Evolutionary conservation across 1,284 basidiomycete species (phyloP).

Genomic region (Tilletia setariae): DNA sequence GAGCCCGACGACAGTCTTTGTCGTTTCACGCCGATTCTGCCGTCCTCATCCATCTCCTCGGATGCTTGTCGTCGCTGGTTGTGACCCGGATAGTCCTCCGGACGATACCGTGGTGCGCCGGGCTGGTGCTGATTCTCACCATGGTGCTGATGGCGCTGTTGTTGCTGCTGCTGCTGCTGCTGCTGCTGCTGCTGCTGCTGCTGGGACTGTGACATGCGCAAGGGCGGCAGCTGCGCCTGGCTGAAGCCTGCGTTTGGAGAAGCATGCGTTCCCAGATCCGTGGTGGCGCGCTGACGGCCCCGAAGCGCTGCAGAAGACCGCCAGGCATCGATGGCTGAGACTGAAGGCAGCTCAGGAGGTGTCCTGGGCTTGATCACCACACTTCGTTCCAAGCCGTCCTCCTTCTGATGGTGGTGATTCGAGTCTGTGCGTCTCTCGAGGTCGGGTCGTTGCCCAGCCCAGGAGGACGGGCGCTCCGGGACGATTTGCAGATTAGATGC

Average conservation of each 20-base stretch:
- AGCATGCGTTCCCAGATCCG: background rate
- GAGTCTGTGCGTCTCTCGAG: background rate
- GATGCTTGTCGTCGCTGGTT: too few relatives aligned
- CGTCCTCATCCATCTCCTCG: too few relatives aligned
- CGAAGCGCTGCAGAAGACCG: background rate
- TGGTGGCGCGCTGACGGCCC: constrained; percentile 6
- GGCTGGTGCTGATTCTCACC: background rate
- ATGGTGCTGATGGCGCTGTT: background rate
- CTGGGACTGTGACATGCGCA: background rate
- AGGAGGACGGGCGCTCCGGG: background rate
- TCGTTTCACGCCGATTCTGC: too few relatives aligned
- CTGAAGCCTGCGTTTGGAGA: background rate
- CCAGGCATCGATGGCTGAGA: constrained; percentile 8
- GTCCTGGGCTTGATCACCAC: background rate
- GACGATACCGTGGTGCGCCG: background rate
- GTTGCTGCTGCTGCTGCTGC: background rate
- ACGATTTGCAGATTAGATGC: background rate
- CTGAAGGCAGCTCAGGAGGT: background rate
- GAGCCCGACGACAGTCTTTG: too few relatives aligned
- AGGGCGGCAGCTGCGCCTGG: background rate
- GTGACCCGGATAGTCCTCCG: background rate
- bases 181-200: constrained; percentile 7
- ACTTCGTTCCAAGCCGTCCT: background rate
- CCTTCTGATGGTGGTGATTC: background rate
- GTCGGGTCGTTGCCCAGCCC: background rate